Evolutionary conservation across 768 basidiomycete species (phyloP).

Genomic region (Holtermanniella nyarrowii): DNA sequence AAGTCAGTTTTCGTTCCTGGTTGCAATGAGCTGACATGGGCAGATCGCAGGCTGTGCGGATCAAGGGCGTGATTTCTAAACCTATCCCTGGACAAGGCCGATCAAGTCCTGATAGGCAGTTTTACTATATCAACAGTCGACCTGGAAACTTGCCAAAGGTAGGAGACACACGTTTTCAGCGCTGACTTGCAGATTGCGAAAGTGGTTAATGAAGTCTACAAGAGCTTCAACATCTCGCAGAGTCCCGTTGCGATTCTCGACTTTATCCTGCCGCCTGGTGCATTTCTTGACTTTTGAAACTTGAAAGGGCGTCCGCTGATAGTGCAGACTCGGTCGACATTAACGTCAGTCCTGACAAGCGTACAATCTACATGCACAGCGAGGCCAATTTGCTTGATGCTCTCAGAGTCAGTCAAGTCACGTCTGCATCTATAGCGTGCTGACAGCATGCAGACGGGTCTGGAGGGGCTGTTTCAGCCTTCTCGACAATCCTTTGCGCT

Average conservation of each 20-base stretch:
- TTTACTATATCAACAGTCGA: conserved; percentile 82
- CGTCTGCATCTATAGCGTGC: background rate
- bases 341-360: conserved; percentile 92
- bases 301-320: background rate
- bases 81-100: conserved; percentile 67
- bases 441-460: conserved; percentile 46
- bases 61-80: conserved; percentile 74
- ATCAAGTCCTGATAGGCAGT: conserved; percentile 73
- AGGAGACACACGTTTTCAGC: conserved; percentile 1
- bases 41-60: conserved; percentile 44
- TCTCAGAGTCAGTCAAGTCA: conserved; percentile 54
- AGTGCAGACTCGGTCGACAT: conserved; percentile 64
- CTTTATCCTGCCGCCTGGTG: conserved; percentile 69
- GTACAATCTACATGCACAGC: conserved; percentile 84
- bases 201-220: conserved; percentile 85
- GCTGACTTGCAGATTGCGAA: conserved; percentile 60
- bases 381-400: conserved; percentile 68
- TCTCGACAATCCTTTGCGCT: conserved; percentile 66
- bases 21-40: background rate
- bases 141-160: conserved; percentile 75
- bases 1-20: conserved; percentile 14
- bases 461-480: conserved; percentile 60
- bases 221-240: conserved; percentile 64
- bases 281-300: conserved; percentile 34
- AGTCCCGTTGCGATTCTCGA: conserved; percentile 74